These are phyloP conservation scores for Styphnolobium japonicum DNA, from an alignment of 306 rosid species.

Conservation along the genomic window DNA sequence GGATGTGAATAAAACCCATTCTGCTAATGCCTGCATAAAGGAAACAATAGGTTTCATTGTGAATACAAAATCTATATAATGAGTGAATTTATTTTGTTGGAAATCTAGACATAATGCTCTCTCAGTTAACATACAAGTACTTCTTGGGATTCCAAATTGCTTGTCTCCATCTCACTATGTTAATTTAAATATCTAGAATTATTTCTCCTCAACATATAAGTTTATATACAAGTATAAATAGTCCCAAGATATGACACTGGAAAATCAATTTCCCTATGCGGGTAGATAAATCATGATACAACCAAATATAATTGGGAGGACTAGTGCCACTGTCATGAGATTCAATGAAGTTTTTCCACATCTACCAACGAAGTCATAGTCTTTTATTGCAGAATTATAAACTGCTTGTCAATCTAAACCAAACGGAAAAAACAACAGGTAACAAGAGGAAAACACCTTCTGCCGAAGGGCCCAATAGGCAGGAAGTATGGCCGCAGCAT, in stretches of 20 bases:
- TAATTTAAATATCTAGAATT: not conserved
- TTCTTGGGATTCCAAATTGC: not conserved
- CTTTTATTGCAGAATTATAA: not conserved
- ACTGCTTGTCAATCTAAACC: not conserved
- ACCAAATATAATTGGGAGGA: not conserved
- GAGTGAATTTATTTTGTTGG: not conserved
- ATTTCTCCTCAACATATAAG: not conserved
- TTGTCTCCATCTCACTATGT: not conserved
- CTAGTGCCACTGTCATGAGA: not conserved
- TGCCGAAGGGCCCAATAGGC: slow-evolving; percentile 88
- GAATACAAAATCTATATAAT: slow-evolving; percentile 1
- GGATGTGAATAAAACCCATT: slow-evolving; percentile 80
- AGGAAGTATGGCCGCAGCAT: slow-evolving; percentile 85
- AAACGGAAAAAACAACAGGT: not conserved
- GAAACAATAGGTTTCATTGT: slow-evolving; percentile 7
- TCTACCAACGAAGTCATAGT: not conserved
- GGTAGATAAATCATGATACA: not conserved
- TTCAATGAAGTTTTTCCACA: not conserved
- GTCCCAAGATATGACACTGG: not conserved
- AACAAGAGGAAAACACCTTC: slow-evolving; percentile 48
- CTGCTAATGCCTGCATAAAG: slow-evolving; percentile 76
- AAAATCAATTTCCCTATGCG: not conserved
- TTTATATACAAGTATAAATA: not conserved
- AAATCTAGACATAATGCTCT: not conserved
- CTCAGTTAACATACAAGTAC: not conserved